phyloP scores from a whole-genome alignment of 768 basidiomycete genomes.

The Hortiboletus campestris region DNA sequence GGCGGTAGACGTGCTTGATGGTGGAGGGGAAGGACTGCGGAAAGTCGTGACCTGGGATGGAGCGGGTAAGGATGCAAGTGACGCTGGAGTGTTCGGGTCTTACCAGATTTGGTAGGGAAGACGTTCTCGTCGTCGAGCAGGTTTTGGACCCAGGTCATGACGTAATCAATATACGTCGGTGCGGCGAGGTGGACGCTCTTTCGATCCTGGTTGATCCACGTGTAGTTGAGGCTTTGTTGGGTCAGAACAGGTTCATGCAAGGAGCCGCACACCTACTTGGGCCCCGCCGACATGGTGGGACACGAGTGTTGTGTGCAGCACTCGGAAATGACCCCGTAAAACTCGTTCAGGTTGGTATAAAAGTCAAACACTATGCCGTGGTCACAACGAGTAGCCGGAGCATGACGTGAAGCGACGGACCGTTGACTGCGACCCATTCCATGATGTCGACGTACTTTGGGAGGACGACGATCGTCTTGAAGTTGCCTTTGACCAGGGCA shows the following conservation, averaged over 20 bases:
- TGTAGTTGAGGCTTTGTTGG: constrained; percentile 75
- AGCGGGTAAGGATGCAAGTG: not conserved
- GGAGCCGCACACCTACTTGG: constrained; percentile 52
- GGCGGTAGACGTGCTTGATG: constrained; percentile 91
- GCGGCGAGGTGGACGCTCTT: constrained; percentile 86
- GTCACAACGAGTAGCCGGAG: not conserved
- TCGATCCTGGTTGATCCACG: constrained; percentile 91
- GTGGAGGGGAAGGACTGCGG: constrained; percentile 86
- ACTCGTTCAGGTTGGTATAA: constrained; percentile 95
- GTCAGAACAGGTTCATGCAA: not conserved
- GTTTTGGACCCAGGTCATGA: constrained; percentile 96
- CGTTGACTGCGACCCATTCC: constrained; percentile 96
- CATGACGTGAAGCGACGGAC: constrained; percentile 46
- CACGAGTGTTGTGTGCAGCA: constrained; percentile 89
- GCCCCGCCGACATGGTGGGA: constrained; percentile 89
- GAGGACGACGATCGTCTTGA: constrained; percentile 95
- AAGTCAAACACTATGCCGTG: constrained; percentile 82
- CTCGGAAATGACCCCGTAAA: constrained; percentile 92
- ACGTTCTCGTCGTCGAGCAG: constrained; percentile 90
- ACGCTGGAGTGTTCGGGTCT: constrained; percentile 19
- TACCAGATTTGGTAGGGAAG: constrained; percentile 95
- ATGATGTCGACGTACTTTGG: constrained; percentile 95
- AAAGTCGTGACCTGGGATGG: constrained; percentile 72
- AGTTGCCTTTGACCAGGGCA: constrained; percentile 95
- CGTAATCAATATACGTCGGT: constrained; percentile 96